Conservation (phyloP, 163 green algal genomes). For the Volvox carteri region DNA sequence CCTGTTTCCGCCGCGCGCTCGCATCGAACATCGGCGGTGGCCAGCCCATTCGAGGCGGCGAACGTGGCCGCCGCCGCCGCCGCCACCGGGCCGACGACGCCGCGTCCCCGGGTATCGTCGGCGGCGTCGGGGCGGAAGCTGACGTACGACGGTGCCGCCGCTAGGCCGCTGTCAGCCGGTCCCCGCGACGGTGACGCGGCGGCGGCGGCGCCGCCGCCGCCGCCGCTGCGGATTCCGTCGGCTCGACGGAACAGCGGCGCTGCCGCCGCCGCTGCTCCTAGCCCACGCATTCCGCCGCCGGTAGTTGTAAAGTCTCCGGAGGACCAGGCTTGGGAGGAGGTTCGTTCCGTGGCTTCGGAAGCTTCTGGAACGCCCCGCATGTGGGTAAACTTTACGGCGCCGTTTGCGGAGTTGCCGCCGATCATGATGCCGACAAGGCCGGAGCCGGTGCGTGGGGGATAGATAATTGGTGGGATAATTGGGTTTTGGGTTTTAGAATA, state of each 20-base stretch:
- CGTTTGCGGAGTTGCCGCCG: constrained; percentile 73
- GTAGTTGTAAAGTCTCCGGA: constrained; percentile 12
- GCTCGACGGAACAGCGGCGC: background rate
- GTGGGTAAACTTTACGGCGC: constrained; percentile 70
- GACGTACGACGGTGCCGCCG: background rate
- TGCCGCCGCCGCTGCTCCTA: background rate
- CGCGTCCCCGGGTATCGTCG: background rate
- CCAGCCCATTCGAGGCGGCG: background rate
- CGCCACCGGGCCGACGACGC: background rate
- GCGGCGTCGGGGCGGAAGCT: background rate
- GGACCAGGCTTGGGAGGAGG: constrained; percentile 59
- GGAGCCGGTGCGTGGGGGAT: constrained; percentile 48
- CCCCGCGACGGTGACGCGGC: background rate
- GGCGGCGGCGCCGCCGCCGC: background rate
- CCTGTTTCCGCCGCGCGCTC: constrained; percentile 5
- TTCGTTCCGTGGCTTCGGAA: constrained; percentile 28
- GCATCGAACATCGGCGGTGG: background rate
- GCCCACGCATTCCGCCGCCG: background rate
- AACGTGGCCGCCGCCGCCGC: background rate
- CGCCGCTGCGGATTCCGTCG: background rate
- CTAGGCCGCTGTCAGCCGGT: background rate
- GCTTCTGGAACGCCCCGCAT: constrained; percentile 58
- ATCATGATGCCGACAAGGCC: constrained; percentile 67
- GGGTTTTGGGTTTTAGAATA: background rate
- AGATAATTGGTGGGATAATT: background rate